Conservation (phyloP, 768 basidiomycete genomes). For the Podaxis sp. region DNA sequence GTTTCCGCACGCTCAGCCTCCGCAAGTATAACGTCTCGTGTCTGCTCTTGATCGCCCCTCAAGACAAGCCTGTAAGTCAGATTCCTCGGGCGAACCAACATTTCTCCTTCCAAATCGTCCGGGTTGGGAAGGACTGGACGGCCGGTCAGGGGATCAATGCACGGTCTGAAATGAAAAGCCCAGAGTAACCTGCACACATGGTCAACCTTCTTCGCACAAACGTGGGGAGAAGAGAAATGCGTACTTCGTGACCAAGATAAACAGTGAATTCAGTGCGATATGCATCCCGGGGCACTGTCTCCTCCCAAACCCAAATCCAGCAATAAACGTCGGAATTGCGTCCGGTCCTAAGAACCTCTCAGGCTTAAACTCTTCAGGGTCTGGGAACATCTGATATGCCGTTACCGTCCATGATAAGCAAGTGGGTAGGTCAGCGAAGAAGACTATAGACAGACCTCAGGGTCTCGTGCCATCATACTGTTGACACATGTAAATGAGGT, state of each 20-base stretch:
- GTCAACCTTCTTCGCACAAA: background rate
- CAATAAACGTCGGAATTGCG: slow-evolving; percentile 26
- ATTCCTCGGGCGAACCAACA: slow-evolving; percentile 20
- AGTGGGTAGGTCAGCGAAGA: background rate
- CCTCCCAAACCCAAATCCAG: slow-evolving; percentile 28
- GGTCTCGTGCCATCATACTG: slow-evolving; percentile 23
- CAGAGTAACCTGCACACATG: slow-evolving; percentile 21
- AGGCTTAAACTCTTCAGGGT: slow-evolving; percentile 22
- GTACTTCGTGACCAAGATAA: slow-evolving; percentile 23
- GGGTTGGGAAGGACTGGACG: slow-evolving; percentile 17
- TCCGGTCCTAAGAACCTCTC: slow-evolving; percentile 23
- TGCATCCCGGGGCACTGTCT: slow-evolving; percentile 29
- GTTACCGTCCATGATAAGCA: background rate
- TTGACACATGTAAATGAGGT: slow-evolving; percentile 1
- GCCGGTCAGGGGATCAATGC: slow-evolving; percentile 13
- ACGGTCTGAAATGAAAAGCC: slow-evolving; percentile 22
- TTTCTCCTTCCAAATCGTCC: slow-evolving; percentile 20
- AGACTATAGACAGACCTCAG: slow-evolving; percentile 14
- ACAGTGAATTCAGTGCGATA: slow-evolving; percentile 25
- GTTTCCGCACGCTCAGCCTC: slow-evolving; percentile 15
- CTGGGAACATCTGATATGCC: slow-evolving; percentile 20
- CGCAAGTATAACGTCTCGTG: slow-evolving; percentile 10
- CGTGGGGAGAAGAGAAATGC: background rate
- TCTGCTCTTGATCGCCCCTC: slow-evolving; percentile 1
- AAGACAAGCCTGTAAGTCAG: slow-evolving; percentile 17